Conservation (phyloP, 257 asterid genomes). For the Primulina huaijiensis region DNA sequence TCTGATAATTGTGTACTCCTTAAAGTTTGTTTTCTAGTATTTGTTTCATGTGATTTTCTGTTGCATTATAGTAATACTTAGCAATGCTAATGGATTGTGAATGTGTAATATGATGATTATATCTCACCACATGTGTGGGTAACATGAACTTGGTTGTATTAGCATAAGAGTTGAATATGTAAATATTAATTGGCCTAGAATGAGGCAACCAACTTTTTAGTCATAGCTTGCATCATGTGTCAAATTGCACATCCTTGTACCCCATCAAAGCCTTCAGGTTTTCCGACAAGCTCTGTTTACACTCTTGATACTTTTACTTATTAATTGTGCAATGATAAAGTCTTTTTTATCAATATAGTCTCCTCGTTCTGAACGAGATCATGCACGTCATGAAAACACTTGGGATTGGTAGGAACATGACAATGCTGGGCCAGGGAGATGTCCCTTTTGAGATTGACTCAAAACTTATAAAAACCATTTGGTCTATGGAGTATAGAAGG, state of each 20-base stretch:
- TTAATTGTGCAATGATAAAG: too few species aligned
- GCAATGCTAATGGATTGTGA: neutral
- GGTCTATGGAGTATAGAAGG: neutral
- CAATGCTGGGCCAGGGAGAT: neutral
- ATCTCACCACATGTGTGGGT: neutral
- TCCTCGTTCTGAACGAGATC: neutral
- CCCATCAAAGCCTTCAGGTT: neutral
- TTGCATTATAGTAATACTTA: neutral
- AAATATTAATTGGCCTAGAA: neutral
- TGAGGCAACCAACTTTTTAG: neutral
- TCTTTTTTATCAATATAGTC: neutral
- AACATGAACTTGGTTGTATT: neutral
- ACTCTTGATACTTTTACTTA: too few species aligned
- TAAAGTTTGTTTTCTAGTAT: neutral
- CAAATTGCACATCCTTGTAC: neutral
- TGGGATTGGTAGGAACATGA: neutral
- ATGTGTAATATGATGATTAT: conserved; percentile 8
- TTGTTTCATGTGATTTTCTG: neutral
- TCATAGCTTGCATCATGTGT: neutral
- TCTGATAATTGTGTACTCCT: neutral
- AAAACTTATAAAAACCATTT: too few species aligned
- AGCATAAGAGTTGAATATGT: neutral
- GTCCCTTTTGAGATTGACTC: conserved; percentile 3
- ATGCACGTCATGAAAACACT: neutral
- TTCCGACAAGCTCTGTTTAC: neutral